phyloP scores from a whole-genome alignment of 192 early-diverging fungal species.

The Jimgerdemannia lactiflua region DNA sequence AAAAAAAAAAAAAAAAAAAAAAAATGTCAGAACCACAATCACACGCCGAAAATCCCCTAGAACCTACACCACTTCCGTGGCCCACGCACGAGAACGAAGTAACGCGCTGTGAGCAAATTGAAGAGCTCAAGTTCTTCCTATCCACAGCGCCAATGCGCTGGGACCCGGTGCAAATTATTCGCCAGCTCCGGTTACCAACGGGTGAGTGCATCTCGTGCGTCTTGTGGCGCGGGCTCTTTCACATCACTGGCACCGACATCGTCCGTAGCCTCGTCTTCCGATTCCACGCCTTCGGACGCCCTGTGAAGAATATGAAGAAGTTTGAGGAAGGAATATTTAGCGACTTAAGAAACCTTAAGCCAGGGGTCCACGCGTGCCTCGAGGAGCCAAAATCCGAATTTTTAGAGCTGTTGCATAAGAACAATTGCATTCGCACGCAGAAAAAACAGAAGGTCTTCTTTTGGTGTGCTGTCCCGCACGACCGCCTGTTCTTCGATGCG shows the following conservation, averaged over 20 bases:
- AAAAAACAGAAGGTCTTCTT: conserved; percentile 99
- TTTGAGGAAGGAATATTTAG: conserved; percentile 99
- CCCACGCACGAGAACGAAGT: conserved; percentile 18
- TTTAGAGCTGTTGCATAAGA: conserved; percentile 91
- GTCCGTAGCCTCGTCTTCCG: conserved; percentile 87
- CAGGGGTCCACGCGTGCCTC: conserved; percentile 87
- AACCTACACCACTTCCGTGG: not conserved
- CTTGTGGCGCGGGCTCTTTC: conserved; percentile 88
- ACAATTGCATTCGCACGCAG: conserved; percentile 95
- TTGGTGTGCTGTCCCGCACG: conserved; percentile 95
- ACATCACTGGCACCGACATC: conserved; percentile 98
- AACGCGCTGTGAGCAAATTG: conserved; percentile 30
- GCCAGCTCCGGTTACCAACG: conserved; percentile 67
- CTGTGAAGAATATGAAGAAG: conserved; percentile 89
- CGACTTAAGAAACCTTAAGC: conserved; percentile 93
- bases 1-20: not conserved
- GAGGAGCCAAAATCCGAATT: conserved; percentile 94
- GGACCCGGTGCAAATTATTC: conserved; percentile 55
- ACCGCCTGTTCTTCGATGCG: conserved; percentile 92
- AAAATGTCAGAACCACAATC: not conserved
- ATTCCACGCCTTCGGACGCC: conserved; percentile 87
- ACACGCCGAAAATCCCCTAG: too few species aligned
- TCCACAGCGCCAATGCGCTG: conserved; percentile 67
- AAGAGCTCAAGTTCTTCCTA: conserved; percentile 55
- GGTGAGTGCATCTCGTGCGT: conserved; percentile 93